Evolutionary conservation across 2,329 filamentous ascomycete species (phyloP).

Genomic region (Bipolaris cookei): DNA sequence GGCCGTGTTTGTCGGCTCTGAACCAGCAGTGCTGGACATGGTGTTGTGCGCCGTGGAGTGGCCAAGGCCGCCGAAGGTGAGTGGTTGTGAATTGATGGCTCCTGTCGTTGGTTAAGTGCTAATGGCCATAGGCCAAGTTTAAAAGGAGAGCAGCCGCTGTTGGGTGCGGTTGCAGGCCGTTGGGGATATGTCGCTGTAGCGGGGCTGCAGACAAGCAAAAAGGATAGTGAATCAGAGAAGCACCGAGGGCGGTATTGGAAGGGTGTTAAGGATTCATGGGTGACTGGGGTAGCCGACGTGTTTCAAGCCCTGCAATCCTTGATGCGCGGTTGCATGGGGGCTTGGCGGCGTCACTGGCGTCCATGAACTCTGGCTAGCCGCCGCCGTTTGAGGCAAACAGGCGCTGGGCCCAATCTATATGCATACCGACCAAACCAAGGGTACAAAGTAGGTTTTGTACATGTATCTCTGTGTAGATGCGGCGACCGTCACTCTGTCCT

Average conservation of each 20-base stretch:
- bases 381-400: slow-evolving; percentile 18
- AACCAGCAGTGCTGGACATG: slow-evolving; percentile 15
- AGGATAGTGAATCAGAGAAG: slow-evolving; percentile 5
- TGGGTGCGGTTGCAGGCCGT: slow-evolving; percentile 2
- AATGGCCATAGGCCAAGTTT: slow-evolving; percentile 14
- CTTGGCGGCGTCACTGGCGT: slow-evolving; percentile 24
- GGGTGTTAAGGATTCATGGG: slow-evolving; percentile 13
- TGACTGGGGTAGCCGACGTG: slow-evolving; percentile 17
- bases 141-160: slow-evolving; percentile 4
- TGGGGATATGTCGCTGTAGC: background rate
- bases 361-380: slow-evolving; percentile 9
- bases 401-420: background rate
- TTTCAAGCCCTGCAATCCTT: slow-evolving; percentile 24
- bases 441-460: too few species aligned
- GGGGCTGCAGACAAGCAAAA: background rate
- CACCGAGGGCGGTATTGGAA: slow-evolving; percentile 8
- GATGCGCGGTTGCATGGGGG: slow-evolving; percentile 9
- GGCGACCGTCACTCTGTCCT: too few species aligned
- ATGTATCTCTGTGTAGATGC: too few species aligned
- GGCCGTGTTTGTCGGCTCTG: slow-evolving; percentile 1
- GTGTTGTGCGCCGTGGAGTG: slow-evolving; percentile 2
- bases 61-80: slow-evolving; percentile 5
- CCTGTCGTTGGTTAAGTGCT: slow-evolving; percentile 11
- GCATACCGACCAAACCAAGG: background rate
- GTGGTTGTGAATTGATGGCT: slow-evolving; percentile 6